Conservation (phyloP, 2,329 filamentous ascomycete species). For the Pyricularia sp. region DNA sequence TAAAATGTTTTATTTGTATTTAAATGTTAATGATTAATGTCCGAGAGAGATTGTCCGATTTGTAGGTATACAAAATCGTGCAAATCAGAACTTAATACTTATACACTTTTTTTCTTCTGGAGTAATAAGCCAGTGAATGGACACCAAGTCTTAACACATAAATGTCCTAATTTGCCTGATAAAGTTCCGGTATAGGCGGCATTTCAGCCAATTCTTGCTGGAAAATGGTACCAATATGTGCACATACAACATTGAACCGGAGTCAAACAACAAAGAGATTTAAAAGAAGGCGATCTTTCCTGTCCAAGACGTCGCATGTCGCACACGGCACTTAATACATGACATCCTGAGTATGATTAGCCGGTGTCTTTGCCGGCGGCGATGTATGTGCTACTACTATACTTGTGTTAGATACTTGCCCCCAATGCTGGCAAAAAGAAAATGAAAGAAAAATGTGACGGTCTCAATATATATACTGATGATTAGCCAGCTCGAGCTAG, state of each 20-base stretch:
- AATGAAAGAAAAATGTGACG: not conserved
- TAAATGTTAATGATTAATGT: no score
- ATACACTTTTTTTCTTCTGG: no score
- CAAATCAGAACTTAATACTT: no score
- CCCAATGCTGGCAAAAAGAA: not conserved
- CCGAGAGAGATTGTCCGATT: no score
- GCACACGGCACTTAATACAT: not conserved
- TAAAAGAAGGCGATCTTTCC: not conserved
- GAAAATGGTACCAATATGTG: not conserved
- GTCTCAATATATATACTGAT: not conserved
- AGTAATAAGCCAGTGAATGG: no score
- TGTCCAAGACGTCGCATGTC: not conserved
- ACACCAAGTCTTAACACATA: not conserved
- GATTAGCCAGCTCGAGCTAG: not conserved
- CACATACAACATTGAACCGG: not conserved
- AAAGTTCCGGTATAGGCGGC: not conserved
- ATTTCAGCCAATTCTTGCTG: not conserved
- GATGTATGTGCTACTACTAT: not conserved
- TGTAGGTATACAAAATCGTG: no score
- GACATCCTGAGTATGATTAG: not conserved
- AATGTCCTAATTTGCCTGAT: not conserved
- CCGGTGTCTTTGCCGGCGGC: not conserved
- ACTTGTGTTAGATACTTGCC: not conserved
- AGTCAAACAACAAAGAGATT: not conserved
- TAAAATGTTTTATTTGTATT: no score